Percentiles rank a stretch among this genome's conserved stretches.
Evolutionary conservation across 2,329 filamentous ascomycete genomes (phyloP).

Genomic region (Peltaster fructicola): DNA sequence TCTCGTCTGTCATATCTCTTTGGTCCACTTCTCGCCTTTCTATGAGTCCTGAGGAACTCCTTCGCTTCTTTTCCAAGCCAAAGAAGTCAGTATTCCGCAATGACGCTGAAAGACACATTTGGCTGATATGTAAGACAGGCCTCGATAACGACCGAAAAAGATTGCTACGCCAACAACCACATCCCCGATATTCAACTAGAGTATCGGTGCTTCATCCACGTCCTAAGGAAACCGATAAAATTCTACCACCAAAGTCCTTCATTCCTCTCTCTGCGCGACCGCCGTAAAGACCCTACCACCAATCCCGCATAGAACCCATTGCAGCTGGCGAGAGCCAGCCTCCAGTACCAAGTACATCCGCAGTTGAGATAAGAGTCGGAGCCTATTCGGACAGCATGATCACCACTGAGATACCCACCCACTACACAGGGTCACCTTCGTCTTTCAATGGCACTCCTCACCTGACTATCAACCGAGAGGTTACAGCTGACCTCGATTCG

Average conservation of each 20-base stretch:
- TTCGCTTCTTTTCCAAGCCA: too few species aligned
- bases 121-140: too few species aligned
- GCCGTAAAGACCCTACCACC: slow-evolving; percentile 69
- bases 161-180: too few species aligned
- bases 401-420: slow-evolving; percentile 58
- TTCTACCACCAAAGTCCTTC: slow-evolving; percentile 73
- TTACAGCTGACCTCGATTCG: slow-evolving; percentile 73
- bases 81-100: too few species aligned
- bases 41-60: too few species aligned
- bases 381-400: slow-evolving; percentile 91
- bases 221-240: slow-evolving; percentile 69
- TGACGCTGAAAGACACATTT: too few species aligned
- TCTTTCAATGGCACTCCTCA: slow-evolving; percentile 63
- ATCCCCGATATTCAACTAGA: too few species aligned
- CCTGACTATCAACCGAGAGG: slow-evolving; percentile 91
- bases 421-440: slow-evolving; percentile 63
- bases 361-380: slow-evolving; percentile 89
- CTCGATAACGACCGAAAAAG: too few species aligned
- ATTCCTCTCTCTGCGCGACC: slow-evolving; percentile 70
- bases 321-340: slow-evolving; percentile 81
- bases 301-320: slow-evolving; percentile 38
- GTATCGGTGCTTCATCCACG: too few species aligned
- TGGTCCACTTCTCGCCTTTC: too few species aligned
- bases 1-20: too few species aligned
- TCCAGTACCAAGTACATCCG: slow-evolving; percentile 33